Percentiles rank a stretch among this genome's conserved stretches.
These are phyloP conservation scores for Hyphopichia pseudoburtonii DNA, from an alignment of 1,139 yeast species.

Conservation along the genomic window DNA sequence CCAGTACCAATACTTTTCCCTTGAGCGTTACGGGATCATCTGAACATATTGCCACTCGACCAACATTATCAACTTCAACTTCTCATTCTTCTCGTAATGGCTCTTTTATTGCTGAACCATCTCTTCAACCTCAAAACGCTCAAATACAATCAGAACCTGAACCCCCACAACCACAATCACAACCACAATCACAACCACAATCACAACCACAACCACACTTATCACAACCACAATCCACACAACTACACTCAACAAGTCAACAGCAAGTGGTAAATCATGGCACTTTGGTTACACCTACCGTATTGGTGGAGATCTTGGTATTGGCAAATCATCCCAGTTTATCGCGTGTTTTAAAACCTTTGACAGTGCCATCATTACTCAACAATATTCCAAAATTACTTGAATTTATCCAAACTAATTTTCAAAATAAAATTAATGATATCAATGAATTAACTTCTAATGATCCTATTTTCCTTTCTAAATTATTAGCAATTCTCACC, in stretches of 20 bases:
- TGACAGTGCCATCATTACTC: slow-evolving; percentile 31
- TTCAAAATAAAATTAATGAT: slow-evolving; percentile 12
- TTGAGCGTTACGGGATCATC: neutral
- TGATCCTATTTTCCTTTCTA: slow-evolving; percentile 34
- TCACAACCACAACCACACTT: slow-evolving; percentile 3
- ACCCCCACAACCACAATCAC: slow-evolving; percentile 14
- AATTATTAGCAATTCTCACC: slow-evolving; percentile 28
- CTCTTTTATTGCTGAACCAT: neutral
- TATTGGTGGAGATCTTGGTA: slow-evolving; percentile 21
- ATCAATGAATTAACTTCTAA: slow-evolving; percentile 18
- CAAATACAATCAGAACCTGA: neutral
- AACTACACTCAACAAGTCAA: too few species aligned
- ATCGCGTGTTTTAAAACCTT: slow-evolving; percentile 22
- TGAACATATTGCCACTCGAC: neutral
- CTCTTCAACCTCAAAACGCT: too few species aligned
- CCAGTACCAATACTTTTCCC: slow-evolving; percentile 1
- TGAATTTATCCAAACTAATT: slow-evolving; percentile 23
- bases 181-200: slow-evolving; percentile 1
- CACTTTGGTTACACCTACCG: slow-evolving; percentile 15
- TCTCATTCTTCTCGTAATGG: neutral
- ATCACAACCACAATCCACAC: slow-evolving; percentile 14
- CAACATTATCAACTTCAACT: neutral
- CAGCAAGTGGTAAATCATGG: neutral
- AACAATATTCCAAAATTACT: slow-evolving; percentile 23
- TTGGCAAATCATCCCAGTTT: slow-evolving; percentile 18